Evolutionary conservation across 1,284 basidiomycete species (phyloP).

Genomic region (Leccinum fallax): DNA sequence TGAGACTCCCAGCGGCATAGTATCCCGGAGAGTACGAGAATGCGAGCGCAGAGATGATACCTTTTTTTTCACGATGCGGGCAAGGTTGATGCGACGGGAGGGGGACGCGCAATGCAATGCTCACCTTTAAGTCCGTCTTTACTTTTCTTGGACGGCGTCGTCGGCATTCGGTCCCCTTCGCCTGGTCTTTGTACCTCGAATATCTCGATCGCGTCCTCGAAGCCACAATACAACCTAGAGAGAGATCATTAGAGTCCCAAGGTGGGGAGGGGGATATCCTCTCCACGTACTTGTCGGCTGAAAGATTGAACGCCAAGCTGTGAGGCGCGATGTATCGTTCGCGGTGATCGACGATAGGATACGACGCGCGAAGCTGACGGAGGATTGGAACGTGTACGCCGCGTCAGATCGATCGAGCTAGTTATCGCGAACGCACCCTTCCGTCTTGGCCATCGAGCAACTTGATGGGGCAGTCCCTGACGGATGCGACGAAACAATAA

Average conservation of each 20-base stretch:
- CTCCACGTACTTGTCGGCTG: conserved; percentile 61
- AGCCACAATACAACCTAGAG: conserved; percentile 84
- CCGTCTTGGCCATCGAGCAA: conserved; percentile 80
- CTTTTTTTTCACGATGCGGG: conserved; percentile 41
- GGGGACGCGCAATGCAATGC: background rate
- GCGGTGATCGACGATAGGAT: conserved; percentile 87
- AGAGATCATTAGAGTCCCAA: background rate
- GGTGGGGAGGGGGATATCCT: background rate
- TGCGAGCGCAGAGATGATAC: conserved; percentile 81
- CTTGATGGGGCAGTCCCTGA: conserved; percentile 81
- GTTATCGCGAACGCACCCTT: conserved; percentile 50
- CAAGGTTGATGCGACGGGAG: background rate
- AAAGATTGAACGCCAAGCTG: conserved; percentile 74
- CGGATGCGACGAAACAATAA: conserved; percentile 81
- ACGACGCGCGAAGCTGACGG: conserved; percentile 65
- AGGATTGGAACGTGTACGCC: background rate
- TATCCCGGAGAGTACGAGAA: conserved; percentile 67
- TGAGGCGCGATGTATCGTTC: conserved; percentile 88
- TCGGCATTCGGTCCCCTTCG: conserved; percentile 72
- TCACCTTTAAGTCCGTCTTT: conserved; percentile 84
- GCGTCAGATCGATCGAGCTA: background rate
- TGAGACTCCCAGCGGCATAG: conserved; percentile 74
- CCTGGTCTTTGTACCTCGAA: conserved; percentile 80
- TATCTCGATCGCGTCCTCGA: conserved; percentile 87
- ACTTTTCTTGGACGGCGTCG: conserved; percentile 76